Evolutionary conservation across 257 asterid species (phyloP), one percentile per base, ranked within the genome.

Genomic region (Solanum dulcamara): DNA sequence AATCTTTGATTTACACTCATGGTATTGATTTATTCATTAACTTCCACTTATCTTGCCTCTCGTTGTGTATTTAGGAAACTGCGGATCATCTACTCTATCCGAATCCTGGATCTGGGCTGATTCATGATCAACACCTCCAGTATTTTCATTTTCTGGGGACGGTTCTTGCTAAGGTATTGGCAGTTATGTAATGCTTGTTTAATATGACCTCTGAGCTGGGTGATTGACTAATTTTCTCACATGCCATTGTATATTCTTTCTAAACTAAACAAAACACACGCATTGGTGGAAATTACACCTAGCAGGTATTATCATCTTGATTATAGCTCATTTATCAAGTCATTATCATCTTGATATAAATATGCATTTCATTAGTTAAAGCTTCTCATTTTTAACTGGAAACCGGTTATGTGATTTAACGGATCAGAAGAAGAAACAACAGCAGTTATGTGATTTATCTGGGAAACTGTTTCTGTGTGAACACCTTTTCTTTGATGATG

Each of bases 41-140:
- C 60, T 75, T 14, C 30, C 80, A 75, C 40, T 75, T 74, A 66
- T 80, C 79, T 79, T 71, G 80, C 86, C 84, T 88, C 71, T 83
- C 72, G 72, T 85, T 85, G 60, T 83, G 81, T 86, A 85, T 88
- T 81, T 90, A 97, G 99, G 99, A 93, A 95, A 97, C 99, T 55
- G 87, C 88, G 53, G 98, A 97, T 92, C 98, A 95, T 90, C 97
- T 95, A 40, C 97, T 97, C 67, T 97, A 94, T 89, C 99, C 99
- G 12, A 97, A 97, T 89, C 99, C 99, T 88, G 98, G 98, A 89
- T 97, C 99, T 71, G 98, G 93, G 83, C 55, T 95, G 90, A 84
- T 92, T 62, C 98, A 97, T 87, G 99, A 95, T 53, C 95, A 91
- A 72, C 99, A 97, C 90, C 98, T 94, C 88, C 97, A 94, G 87